Evolutionary conservation across 805 yeast species (phyloP).

Genomic region (Candida tammaniensis): DNA sequence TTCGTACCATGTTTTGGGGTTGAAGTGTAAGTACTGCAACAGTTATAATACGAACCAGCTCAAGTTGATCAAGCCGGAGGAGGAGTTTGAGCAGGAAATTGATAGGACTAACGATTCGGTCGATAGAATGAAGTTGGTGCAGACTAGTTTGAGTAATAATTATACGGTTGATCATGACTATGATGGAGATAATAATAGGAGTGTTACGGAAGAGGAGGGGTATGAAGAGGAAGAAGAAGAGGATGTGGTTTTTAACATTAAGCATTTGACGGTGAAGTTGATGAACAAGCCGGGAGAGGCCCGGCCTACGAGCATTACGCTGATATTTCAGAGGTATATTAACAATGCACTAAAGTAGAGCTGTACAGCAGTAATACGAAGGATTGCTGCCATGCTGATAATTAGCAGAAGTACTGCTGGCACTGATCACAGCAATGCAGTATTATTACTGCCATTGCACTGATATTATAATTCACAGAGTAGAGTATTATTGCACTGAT

Average conservation of each 20-base stretch:
- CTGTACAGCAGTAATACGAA: too few relatives aligned
- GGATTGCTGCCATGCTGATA: too few relatives aligned
- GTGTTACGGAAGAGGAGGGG: constrained; percentile 16
- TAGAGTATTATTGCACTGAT: too few relatives aligned
- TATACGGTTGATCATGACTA: constrained; percentile 35
- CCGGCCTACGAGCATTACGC: constrained; percentile 25
- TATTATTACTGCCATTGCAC: too few relatives aligned
- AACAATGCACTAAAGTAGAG: too few relatives aligned
- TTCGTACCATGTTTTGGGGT: constrained; percentile 78
- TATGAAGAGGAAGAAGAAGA: constrained; percentile 9
- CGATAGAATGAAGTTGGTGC: constrained; percentile 28
- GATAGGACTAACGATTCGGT: constrained; percentile 7
- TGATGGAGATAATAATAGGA: constrained; percentile 19
- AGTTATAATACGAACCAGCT: constrained; percentile 84
- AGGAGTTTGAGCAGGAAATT: constrained; percentile 25
- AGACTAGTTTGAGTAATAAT: constrained; percentile 35
- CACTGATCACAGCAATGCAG: too few relatives aligned
- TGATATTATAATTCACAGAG: too few relatives aligned
- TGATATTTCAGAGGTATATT: constrained; percentile 37
- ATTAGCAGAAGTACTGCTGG: too few relatives aligned
- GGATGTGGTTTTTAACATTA: constrained; percentile 27
- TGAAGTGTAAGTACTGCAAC: constrained; percentile 81
- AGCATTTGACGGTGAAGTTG: constrained; percentile 20
- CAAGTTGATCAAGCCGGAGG: constrained; percentile 67
- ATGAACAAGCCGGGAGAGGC: constrained; percentile 13